A percentile compares a stretch with the other conserved stretches of the same genome.
These are phyloP conservation scores for Thelonectria rubi DNA, from an alignment of 2,329 filamentous ascomycete genomes.

Conservation along the genomic window DNA sequence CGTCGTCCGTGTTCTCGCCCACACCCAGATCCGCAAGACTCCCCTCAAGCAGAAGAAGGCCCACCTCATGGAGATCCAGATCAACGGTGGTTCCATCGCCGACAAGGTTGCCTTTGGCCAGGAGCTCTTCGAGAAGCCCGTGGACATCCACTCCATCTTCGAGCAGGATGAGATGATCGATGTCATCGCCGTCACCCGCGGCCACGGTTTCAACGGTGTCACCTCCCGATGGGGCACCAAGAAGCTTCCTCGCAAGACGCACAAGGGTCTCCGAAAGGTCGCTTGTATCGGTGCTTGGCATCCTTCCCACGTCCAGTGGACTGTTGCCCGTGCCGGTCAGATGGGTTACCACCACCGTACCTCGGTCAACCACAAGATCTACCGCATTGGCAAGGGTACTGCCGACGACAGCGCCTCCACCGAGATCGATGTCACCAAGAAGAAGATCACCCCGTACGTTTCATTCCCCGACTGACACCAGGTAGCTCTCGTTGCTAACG, in stretches of 20 bases:
- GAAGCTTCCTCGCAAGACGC: slow-evolving; percentile 99
- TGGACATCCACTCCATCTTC: slow-evolving; percentile 92
- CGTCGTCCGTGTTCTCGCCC: slow-evolving; percentile 97
- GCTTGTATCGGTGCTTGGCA: slow-evolving; percentile 99
- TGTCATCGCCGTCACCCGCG: slow-evolving; percentile 99
- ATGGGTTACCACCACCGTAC: slow-evolving; percentile 99
- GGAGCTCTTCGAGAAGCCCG: slow-evolving; percentile 98
- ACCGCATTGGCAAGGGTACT: slow-evolving; percentile 93
- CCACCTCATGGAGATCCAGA: slow-evolving; percentile 99
- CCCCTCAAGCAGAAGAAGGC: slow-evolving; percentile 99
- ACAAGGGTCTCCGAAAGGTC: slow-evolving; percentile 99
- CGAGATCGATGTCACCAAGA: slow-evolving; percentile 97
- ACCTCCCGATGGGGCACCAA: slow-evolving; percentile 99
- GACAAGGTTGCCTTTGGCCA: slow-evolving; percentile 98
- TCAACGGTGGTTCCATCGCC: slow-evolving; percentile 95
- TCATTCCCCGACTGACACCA: background rate
- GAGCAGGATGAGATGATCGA: slow-evolving; percentile 99
- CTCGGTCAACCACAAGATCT: slow-evolving; percentile 99
- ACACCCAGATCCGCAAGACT: slow-evolving; percentile 99
- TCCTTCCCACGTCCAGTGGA: slow-evolving; percentile 99
- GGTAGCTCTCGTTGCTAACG: slow-evolving; percentile 45
- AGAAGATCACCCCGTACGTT: slow-evolving; percentile 98
- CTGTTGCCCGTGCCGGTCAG: slow-evolving; percentile 99
- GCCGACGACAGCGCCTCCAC: slow-evolving; percentile 94
- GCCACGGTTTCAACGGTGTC: slow-evolving; percentile 98